Evolutionary conservation across 1,284 basidiomycete genomes (phyloP), one percentile per base, ranked within the genome.

Genomic region (Waitea zeae): DNA sequence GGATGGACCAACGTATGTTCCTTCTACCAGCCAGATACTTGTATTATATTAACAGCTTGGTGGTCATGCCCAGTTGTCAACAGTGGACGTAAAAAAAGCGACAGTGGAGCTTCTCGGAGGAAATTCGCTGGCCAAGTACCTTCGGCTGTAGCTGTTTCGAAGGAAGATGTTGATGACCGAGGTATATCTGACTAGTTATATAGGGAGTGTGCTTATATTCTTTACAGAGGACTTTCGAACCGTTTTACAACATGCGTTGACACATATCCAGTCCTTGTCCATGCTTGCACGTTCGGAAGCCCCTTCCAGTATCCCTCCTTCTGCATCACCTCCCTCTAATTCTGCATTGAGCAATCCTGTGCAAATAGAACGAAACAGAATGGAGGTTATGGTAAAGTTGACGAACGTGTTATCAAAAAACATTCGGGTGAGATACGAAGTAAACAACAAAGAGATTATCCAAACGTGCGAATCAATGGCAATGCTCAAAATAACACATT

Each of bases 381-480:
- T 74, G 17, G 73, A 76, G 15, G 49, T 62, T 5, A 74, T 90
- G 68, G 63, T 64, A 3, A 68, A 67, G 38, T 56, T 95, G 2
- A 74, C 76, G 17, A 62, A 59, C 18, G 64, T 82, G 30, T 56
- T 95, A n/a, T 76, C 77, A 46, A 66, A 73, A 17, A 78, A 75
- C 44, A 54, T 87, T 19, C 71, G 80, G 4, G 76, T 93, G 14
- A 64, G 75, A 33, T 83, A 81, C 46, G 81, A 87, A 44, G 46
- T 90, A 15, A 70, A 73, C 36, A 56, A 81, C 11, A 55, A 62
- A 1, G 80, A 89, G 36, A 56, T 90, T 13, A 57, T 89, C 13
- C 65, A 74, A 47, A 69, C 68, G 86, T 89, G 46, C n/a, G n/a
- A n/a, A n/a, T n/a, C n/a, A 54, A 67, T 58, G 29, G 14, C 36